Conservation (phyloP, 805 yeast species). For the Wickerhamomyces ciferrii region DNA sequence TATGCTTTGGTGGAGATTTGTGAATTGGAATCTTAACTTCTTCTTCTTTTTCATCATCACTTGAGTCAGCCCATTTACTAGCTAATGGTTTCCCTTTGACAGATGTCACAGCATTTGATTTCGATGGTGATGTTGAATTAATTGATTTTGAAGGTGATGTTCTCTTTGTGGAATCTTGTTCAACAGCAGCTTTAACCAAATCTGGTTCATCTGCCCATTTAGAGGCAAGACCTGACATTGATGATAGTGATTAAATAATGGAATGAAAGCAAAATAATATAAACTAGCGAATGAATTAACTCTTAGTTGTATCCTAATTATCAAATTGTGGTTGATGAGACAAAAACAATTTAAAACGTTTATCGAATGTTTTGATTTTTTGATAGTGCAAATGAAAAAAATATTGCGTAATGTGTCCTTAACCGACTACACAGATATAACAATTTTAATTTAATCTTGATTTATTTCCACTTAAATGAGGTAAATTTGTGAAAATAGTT, state of each 20-base stretch:
- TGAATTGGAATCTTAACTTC: neutral
- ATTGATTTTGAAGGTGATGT: constrained; percentile 12
- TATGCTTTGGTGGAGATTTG: neutral
- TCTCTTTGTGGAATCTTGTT: constrained; percentile 9
- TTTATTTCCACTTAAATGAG: too few relatives aligned
- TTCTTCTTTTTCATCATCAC: constrained; percentile 3
- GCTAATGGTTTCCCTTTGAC: constrained; percentile 9
- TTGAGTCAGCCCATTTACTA: constrained; percentile 9
- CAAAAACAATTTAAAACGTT: neutral
- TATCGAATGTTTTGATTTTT: neutral
- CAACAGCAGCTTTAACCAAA: constrained; percentile 9
- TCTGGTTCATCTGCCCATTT: constrained; percentile 20
- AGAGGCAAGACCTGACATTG: constrained; percentile 9
- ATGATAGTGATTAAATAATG: neutral
- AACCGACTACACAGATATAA: too few relatives aligned
- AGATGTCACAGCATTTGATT: constrained; percentile 12
- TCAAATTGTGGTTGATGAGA: too few relatives aligned
- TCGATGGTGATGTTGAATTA: constrained; percentile 6
- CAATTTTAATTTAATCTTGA: too few relatives aligned
- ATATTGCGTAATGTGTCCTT: neutral
- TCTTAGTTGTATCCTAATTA: too few relatives aligned
- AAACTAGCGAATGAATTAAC: too few relatives aligned
- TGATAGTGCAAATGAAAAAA: neutral
- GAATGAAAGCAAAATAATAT: too few relatives aligned
- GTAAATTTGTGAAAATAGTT: too few relatives aligned